Percentiles rank a stretch among this genome's conserved stretches.
Evolutionary conservation across 139 green algal genomes (phyloP).

Genomic region (Chlamydomonas sp.): DNA sequence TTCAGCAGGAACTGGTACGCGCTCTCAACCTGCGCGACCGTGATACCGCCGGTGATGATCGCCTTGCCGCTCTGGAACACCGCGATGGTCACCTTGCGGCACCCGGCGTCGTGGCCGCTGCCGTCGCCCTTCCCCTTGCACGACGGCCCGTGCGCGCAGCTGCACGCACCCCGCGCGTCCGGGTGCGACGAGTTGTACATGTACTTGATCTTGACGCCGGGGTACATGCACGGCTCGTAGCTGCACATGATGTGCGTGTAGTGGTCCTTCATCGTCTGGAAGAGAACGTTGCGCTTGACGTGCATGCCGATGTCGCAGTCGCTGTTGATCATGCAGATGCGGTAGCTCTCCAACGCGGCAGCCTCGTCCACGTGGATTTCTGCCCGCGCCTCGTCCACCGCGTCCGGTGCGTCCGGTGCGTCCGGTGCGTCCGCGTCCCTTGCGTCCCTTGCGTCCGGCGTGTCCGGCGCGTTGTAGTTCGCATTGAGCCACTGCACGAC

Average conservation of each 20-base stretch:
- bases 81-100: conserved; percentile 12
- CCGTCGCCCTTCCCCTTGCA: neutral
- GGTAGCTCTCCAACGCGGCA: too few species aligned
- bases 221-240: conserved; percentile 17
- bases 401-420: neutral
- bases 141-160: neutral
- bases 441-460: too few species aligned
- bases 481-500: too few species aligned
- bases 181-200: conserved; percentile 6
- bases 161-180: neutral
- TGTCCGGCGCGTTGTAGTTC: too few species aligned
- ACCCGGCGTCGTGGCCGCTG: neutral
- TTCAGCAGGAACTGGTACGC: conserved; percentile 6
- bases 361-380: too few species aligned
- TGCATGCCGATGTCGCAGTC: neutral
- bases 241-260: neutral
- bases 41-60: conserved; percentile 7
- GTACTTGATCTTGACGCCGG: conserved; percentile 15
- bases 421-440: too few species aligned
- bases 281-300: neutral
- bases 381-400: too few species aligned
- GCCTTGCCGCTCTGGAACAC: conserved; percentile 12
- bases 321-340: conserved; percentile 15
- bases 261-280: neutral
- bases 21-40: neutral